Percentiles rank a stretch among this genome's conserved stretches.
Evolutionary conservation across 768 basidiomycete species (phyloP).

Genomic region (Agaricus bisporus): DNA sequence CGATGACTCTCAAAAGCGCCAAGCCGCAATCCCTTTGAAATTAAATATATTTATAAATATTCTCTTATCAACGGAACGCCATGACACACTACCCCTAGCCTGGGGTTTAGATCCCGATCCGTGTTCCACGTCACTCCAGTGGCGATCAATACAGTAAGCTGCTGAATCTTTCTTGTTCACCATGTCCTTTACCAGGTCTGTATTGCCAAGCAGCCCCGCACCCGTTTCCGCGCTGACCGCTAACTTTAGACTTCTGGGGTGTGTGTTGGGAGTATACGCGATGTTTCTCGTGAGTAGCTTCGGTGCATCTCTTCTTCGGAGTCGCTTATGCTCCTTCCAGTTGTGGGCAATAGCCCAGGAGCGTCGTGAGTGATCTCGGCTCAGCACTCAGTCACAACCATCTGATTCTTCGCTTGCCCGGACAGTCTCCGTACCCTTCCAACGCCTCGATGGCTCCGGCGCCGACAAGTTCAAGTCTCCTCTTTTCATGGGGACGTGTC

Average conservation of each 20-base stretch:
- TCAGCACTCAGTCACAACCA: background rate
- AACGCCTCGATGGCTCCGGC: conserved; percentile 53
- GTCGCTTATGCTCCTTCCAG: conserved; percentile 28
- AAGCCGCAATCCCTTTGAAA: conserved; percentile 1
- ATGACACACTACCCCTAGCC: background rate
- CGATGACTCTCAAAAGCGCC: conserved; percentile 2
- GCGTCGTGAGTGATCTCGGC: conserved; percentile 50
- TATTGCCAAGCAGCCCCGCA: background rate
- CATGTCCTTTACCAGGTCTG: conserved; percentile 27
- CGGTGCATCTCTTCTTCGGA: background rate
- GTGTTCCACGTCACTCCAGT: conserved; percentile 4
- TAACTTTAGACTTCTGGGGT: conserved; percentile 55
- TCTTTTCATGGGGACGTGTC: conserved; percentile 79
- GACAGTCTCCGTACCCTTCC: conserved; percentile 83
- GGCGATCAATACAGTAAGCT: conserved; percentile 1
- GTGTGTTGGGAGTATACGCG: conserved; percentile 84
- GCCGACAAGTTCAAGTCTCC: conserved; percentile 80
- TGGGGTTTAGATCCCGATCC: conserved; percentile 9
- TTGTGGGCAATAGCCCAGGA: conserved; percentile 95
- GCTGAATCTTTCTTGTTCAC: conserved; percentile 3
- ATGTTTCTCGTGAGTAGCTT: conserved; percentile 72
- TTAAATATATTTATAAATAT: conserved; percentile 4
- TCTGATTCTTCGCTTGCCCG: background rate
- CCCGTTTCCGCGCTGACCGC: background rate
- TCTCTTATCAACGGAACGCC: conserved; percentile 10